phyloP scores from a whole-genome alignment of 2,329 filamentous ascomycete species.

The Elsinoe necatrix region DNA sequence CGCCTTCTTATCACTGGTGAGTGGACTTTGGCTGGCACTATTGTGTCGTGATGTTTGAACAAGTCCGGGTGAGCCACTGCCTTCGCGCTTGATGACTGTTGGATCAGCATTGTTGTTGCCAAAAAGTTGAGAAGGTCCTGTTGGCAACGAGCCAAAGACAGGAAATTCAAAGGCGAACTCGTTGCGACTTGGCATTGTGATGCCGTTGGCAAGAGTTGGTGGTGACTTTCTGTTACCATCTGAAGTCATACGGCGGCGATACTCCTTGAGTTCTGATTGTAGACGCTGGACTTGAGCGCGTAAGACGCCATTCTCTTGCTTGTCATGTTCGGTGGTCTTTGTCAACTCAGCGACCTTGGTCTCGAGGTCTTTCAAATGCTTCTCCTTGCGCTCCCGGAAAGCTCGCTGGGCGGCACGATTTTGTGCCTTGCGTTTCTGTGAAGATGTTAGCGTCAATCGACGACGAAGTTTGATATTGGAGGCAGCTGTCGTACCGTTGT shows the following conservation, averaged over 20 bases:
- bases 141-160: constrained; percentile 71
- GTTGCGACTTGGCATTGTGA: constrained; percentile 56
- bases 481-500: constrained; percentile 67
- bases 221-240: constrained; percentile 31
- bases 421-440: constrained; percentile 87
- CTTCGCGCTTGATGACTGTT: neutral
- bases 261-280: constrained; percentile 76
- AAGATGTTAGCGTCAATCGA: neutral
- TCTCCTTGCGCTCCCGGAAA: constrained; percentile 91
- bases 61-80: neutral
- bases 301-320: constrained; percentile 75
- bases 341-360: constrained; percentile 59
- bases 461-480: neutral
- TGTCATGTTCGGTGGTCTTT: constrained; percentile 73
- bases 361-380: constrained; percentile 77
- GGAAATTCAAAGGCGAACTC: constrained; percentile 91
- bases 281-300: constrained; percentile 83
- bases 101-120: constrained; percentile 20
- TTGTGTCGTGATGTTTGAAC: constrained; percentile 1
- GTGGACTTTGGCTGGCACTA: constrained; percentile 8
- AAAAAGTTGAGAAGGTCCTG: constrained; percentile 40
- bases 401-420: constrained; percentile 88
- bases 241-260: constrained; percentile 74
- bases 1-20: neutral
- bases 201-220: constrained; percentile 37